Evolutionary conservation across 2,329 filamentous ascomycete species (phyloP), one percentile per base, ranked within the genome.

Genomic region (Metarhizium humberi): DNA sequence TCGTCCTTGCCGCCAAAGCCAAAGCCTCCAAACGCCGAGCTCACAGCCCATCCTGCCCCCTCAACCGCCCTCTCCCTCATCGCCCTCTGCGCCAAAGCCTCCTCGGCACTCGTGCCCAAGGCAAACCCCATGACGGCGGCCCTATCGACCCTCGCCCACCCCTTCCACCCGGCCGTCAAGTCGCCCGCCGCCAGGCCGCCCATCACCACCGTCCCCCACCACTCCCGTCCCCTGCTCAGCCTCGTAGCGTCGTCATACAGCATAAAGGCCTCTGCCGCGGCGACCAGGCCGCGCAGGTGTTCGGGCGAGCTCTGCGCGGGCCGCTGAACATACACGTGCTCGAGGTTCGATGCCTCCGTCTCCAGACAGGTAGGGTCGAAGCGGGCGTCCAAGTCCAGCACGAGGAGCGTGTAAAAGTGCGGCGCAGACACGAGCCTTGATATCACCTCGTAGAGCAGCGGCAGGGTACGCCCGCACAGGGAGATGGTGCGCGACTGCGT

Each of bases 151-250:
- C 73, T 70, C 54, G 82, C 61, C 80, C 80, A 84, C 10, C 80
- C 80, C 57, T 66, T 71, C 69, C 69, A 73, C 30, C 63, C 66
- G 13, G 65, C 60, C 52, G 65, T 61, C 46, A 70, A 57, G 52
- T 70, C 62, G 20, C 71, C 69, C 1, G 67, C 66, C 5, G 66
- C 66, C 32, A 65, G 59, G 0, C 73, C 73, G 10, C 77, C 78
- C 43, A 82, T 60, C 5, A 83, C 74, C 30, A 84, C 61, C 2
- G 78, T 80, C n/a, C 81, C 80, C 80, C 81, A 84, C 75, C 76
- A 81, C 57, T 75, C 72, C 4, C 80, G 73, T 30, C 61, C 66
- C 5, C 71, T 69, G 58, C 77, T 81, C 42, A 61, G 63, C 57
- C 73, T 71, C 36, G 71, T 58, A 10, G 53, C 54, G 6, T 63